phyloP scores from a whole-genome alignment of 2,329 filamentous ascomycete genomes.

The Tolypocladium capitatum region DNA sequence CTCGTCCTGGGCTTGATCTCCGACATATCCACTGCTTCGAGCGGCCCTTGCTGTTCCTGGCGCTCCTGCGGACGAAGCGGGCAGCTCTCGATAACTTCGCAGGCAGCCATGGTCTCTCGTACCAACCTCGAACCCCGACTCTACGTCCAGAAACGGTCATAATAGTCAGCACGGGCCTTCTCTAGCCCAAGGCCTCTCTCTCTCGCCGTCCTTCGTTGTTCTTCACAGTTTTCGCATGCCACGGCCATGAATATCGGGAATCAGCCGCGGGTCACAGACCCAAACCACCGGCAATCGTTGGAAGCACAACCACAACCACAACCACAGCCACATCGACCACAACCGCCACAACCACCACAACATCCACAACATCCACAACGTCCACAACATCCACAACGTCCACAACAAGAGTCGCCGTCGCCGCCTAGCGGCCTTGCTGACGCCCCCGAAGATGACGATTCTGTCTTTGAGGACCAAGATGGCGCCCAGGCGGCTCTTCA shows the following conservation, averaged over 20 bases:
- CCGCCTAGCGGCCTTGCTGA: slow-evolving; percentile 4
- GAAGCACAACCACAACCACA: not conserved
- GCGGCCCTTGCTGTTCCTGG: not conserved
- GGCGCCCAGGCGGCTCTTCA: slow-evolving; percentile 47
- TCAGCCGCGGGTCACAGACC: not conserved
- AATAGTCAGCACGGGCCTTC: not conserved
- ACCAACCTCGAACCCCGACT: not conserved
- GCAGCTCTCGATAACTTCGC: not conserved
- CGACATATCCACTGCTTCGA: not conserved
- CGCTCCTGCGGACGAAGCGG: not conserved
- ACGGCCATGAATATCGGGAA: not conserved
- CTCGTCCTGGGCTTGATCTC: not conserved
- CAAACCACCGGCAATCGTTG: not conserved
- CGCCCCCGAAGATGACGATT: slow-evolving; percentile 7
- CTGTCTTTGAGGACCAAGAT: slow-evolving; percentile 31
- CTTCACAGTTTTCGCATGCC: not conserved
- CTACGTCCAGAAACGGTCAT: not conserved
- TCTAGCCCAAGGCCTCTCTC: not conserved
- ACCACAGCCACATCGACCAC: too few species aligned
- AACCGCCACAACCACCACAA: not conserved
- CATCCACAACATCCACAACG: not conserved
- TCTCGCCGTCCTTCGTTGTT: not conserved
- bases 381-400: not conserved
- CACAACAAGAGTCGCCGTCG: not conserved
- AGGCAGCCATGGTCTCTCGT: not conserved